These are phyloP conservation scores for Naumovozyma baii DNA, from an alignment of 805 yeast genomes.

Conservation along the genomic window DNA sequence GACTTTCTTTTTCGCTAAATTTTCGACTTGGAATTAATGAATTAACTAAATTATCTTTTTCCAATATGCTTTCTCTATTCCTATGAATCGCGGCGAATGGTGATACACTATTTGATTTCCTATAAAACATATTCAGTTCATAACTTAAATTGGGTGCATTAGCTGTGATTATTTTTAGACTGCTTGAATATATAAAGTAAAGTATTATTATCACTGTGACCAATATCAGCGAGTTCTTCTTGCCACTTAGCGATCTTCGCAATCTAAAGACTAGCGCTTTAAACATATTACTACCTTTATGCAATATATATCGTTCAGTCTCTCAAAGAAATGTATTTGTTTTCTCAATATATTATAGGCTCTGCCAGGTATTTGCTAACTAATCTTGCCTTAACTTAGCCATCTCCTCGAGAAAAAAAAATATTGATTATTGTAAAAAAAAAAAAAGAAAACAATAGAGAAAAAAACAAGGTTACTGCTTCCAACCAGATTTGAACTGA, in stretches of 20 bases:
- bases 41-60: background rate
- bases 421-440: background rate
- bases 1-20: background rate
- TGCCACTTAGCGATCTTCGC: too few species aligned
- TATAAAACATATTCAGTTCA: background rate
- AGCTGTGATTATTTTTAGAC: background rate
- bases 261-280: too few species aligned
- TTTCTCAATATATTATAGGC: too few species aligned
- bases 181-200: background rate
- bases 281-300: too few species aligned
- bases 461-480: conserved; percentile 30
- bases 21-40: background rate
- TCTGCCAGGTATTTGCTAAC: too few species aligned
- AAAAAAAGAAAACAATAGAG: background rate
- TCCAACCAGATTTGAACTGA: conserved; percentile 69
- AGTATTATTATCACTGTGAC: background rate
- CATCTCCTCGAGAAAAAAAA: too few species aligned
- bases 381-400: too few species aligned
- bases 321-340: too few species aligned
- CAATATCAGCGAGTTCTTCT: background rate
- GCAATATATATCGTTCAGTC: too few species aligned
- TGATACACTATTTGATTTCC: background rate
- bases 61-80: background rate
- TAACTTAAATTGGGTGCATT: background rate
- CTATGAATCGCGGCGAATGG: background rate